Evolutionary conservation across 768 basidiomycete genomes (phyloP), one percentile per base, ranked within the genome.

Genomic region (Kwoniella europaea): DNA sequence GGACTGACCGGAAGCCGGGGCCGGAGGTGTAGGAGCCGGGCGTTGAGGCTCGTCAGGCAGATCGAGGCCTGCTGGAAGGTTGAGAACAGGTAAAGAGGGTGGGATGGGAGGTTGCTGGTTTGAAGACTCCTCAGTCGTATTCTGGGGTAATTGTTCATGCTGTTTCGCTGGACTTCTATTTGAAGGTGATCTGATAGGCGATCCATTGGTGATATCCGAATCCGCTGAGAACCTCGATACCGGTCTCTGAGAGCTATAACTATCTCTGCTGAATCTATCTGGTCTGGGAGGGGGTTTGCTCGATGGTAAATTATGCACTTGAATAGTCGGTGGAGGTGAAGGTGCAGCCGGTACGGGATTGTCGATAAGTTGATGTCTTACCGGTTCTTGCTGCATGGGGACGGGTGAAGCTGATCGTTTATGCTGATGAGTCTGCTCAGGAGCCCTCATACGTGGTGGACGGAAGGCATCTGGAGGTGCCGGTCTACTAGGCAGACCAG

Each of bases 391-490:
- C 12, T 59, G 16, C 22, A 44, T 2, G 3, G 58, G 65, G 22
- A 42, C 43, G 2, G 57, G 52, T 9, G 66, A 67, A 44, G 58
- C 56, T 4, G 67, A 63, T 42, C 55, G 20, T n/a, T 52, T 57
- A 18, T 69, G 60, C 65, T 66, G 71, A 24, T 60, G 54, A n/a
- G 69, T 42, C 64, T 69, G 72, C n/a, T 65, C 78, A 13, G 71
- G 64, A 46, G 57, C 65, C 41, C 77, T 65, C 61, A 68, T 68
- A 13, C 82, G 65, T 27, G 82, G 78, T 0, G 84, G 84, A 10
- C 82, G 71, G 62, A 84, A 84, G n/a, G 84, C 84, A 58, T 84
- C 84, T 15, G 84, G 81, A 12, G 84, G 84, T 1, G 82, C 77
- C 10, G 82, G 81, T 29, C 81, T 73, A n/a, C 75, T 59, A 10